Evolutionary conservation across 352 stramenopile species (phyloP).

Genomic region (Pythium dissotocum): DNA sequence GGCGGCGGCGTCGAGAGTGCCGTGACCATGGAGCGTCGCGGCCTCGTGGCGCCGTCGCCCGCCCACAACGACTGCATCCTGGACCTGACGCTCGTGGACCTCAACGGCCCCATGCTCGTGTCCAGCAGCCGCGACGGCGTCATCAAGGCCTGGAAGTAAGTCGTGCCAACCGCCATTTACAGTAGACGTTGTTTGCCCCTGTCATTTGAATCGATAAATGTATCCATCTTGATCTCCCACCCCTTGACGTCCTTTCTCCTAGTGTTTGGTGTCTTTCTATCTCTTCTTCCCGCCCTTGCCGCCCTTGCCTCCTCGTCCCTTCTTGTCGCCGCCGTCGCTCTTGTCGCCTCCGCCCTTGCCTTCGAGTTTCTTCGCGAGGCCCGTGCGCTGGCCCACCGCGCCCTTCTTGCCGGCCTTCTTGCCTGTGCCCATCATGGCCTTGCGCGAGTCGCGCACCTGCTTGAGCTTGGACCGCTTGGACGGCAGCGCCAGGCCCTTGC

Average conservation of each 20-base stretch:
- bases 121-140: slow-evolving; percentile 93
- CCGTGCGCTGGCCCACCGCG: slow-evolving; percentile 24
- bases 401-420: slow-evolving; percentile 56
- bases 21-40: slow-evolving; percentile 86
- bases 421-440: slow-evolving; percentile 52
- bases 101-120: slow-evolving; percentile 90
- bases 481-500: slow-evolving; percentile 75
- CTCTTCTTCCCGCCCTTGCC: slow-evolving; percentile 15
- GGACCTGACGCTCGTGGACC: slow-evolving; percentile 94
- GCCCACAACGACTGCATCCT: slow-evolving; percentile 94
- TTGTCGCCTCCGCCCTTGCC: slow-evolving; percentile 31
- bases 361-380: slow-evolving; percentile 20
- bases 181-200: not conserved
- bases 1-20: slow-evolving; percentile 66
- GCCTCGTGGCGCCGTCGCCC: slow-evolving; percentile 83
- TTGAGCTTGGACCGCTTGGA: slow-evolving; percentile 87
- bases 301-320: too few species aligned
- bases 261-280: not conserved
- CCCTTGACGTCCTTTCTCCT: not conserved
- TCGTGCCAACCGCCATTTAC: not conserved
- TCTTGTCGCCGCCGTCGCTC: slow-evolving; percentile 5
- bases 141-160: slow-evolving; percentile 96
- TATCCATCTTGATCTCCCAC: not conserved
- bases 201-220: not conserved
- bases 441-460: slow-evolving; percentile 64